phyloP scores from a whole-genome alignment of 371 early-diverging fungal species.

The Mucor velutinosus region DNA sequence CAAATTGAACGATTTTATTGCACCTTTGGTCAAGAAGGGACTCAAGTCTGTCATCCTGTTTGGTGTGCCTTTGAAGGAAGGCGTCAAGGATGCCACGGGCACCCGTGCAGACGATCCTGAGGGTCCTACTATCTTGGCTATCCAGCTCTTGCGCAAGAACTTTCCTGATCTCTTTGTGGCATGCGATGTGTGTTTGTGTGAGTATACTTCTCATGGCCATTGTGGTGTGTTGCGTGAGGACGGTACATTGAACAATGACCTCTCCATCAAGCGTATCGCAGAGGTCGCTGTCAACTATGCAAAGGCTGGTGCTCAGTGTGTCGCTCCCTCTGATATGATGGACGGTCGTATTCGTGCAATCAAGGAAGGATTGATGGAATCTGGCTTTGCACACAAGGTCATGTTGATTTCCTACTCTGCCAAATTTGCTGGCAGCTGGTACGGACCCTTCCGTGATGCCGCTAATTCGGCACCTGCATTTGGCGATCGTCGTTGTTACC shows the following conservation, averaged over 20 bases:
- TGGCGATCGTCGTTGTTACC: constrained; percentile 95
- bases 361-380: constrained; percentile 75
- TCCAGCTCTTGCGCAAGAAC: constrained; percentile 71
- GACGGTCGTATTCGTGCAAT: constrained; percentile 94
- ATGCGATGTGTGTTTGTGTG: constrained; percentile 97
- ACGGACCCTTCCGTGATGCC: constrained; percentile 97
- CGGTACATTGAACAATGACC: constrained; percentile 81
- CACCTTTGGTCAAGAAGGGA: constrained; percentile 87
- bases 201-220: constrained; percentile 95
- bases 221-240: constrained; percentile 87
- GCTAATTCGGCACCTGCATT: constrained; percentile 90
- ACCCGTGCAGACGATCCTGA: constrained; percentile 84
- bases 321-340: constrained; percentile 98
- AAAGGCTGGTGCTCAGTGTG: constrained; percentile 83
- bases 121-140: constrained; percentile 86
- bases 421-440: constrained; percentile 93
- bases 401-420: constrained; percentile 94
- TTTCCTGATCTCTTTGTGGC: constrained; percentile 88
- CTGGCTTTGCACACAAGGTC: constrained; percentile 76
- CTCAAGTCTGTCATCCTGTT: constrained; percentile 87
- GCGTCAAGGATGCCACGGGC: constrained; percentile 77
- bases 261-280: constrained; percentile 79
- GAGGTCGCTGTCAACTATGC: constrained; percentile 89
- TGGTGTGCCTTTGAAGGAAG: constrained; percentile 87
- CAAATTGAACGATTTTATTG: constrained; percentile 72